Evolutionary conservation across 208 protist species (phyloP).

Genomic region (Naegleria gruberi): DNA sequence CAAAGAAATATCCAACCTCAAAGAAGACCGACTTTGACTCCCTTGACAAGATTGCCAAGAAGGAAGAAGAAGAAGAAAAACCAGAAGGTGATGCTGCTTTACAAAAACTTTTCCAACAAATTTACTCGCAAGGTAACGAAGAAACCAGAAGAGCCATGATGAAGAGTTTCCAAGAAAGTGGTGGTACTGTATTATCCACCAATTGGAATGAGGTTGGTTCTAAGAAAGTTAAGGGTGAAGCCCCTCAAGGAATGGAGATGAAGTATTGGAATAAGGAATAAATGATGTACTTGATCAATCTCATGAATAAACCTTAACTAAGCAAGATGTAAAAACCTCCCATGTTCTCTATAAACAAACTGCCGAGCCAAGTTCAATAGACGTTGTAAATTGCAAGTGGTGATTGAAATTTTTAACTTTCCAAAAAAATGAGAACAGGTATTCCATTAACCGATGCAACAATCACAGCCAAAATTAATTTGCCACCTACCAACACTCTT

Average conservation of each 20-base stretch:
- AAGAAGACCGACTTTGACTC: constrained; percentile 60
- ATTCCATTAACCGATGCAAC: too few relatives aligned
- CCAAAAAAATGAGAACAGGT: too few relatives aligned
- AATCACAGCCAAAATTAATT: too few relatives aligned
- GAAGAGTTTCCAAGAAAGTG: constrained; percentile 82
- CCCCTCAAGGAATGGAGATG: constrained; percentile 74
- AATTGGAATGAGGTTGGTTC: constrained; percentile 87
- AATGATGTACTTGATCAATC: too few relatives aligned
- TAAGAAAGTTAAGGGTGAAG: constrained; percentile 61
- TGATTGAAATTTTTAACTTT: too few relatives aligned
- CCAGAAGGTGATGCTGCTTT: constrained; percentile 74
- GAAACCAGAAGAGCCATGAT: constrained; percentile 83
- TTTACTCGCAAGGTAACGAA: constrained; percentile 76
- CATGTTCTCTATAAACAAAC: too few relatives aligned
- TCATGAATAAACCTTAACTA: too few relatives aligned
- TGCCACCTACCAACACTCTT: too few relatives aligned
- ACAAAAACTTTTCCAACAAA: constrained; percentile 80
- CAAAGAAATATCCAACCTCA: constrained; percentile 15
- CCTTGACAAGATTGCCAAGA: constrained; percentile 43
- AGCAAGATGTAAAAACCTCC: too few relatives aligned
- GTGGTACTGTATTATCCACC: constrained; percentile 86
- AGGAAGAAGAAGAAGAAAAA: constrained; percentile 71
- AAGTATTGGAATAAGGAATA: constrained; percentile 42
- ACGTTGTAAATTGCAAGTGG: too few relatives aligned
- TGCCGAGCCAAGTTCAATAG: too few relatives aligned